Evolutionary conservation across 202 grass and related monocot genomes (phyloP), one percentile per base, ranked within the genome.

Genomic region (Panicum virgatum): DNA sequence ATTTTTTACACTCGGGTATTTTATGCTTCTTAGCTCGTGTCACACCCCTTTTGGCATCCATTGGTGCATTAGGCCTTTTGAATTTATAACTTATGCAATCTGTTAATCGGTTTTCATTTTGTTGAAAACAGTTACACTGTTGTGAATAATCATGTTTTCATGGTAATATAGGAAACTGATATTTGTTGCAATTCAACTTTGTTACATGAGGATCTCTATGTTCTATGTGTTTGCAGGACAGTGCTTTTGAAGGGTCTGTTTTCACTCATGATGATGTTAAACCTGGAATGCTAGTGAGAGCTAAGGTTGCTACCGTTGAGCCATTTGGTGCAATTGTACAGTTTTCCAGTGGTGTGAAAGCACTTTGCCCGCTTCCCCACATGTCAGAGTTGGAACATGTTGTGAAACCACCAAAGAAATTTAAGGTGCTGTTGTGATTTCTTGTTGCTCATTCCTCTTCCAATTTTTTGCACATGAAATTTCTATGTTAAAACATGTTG

Each of bases 251-350:
- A 88, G 92, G 90, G 32, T 91, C 92, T 86, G 90, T 98, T 86
- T 98, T 98, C 83, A 98, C 96, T 77, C 96, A 98, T 85, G 90
- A 91, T 64, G 96, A 98, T 93, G 90, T 95, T 70, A 98, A 95
- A 77, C 92, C 96, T 85, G 96, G 96, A 80, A 95, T 98, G 92
- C 44, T 93, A 80, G 89, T 95, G 48, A 95, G 88, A 80, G 92
- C 90, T 67, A 98, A 93, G 89, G 89, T 98, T 76, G 82, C 84
- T 80, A 75, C 75, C 61, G 92, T 93, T 76, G 92, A 88, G 36
- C 84, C 71, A 70, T 93, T 91, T 23, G 87, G 89, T 62, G 96
- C 92, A 71, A 93, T 91, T 37, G 82, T 95, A 52, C 92, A 98
- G 86, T 98, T 98, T 32, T 84, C 90, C 16, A 90, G 96, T 88